Percentiles rank a stretch among this genome's conserved stretches.
These are phyloP conservation scores for Xylaria telfairii DNA, from an alignment of 495 filamentous ascomycete genomes.

Conservation along the genomic window DNA sequence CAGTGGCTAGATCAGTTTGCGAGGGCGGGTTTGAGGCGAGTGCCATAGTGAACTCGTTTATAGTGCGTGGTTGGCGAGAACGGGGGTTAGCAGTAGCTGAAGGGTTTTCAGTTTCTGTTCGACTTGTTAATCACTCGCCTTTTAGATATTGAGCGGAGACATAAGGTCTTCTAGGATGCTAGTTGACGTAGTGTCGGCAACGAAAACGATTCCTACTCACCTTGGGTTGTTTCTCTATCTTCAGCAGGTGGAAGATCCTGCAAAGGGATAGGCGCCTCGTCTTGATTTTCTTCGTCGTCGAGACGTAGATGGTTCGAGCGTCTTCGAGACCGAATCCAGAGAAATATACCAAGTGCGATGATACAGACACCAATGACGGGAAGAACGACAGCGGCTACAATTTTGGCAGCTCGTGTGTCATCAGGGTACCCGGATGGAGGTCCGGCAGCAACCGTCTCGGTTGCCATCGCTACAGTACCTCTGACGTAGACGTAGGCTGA, in stretches of 20 bases:
- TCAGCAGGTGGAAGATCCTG: neutral
- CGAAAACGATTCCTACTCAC: constrained; percentile 1
- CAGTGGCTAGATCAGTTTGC: constrained; percentile 1
- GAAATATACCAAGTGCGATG: neutral
- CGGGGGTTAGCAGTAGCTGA: neutral
- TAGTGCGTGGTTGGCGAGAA: neutral
- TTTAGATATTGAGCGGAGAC: neutral
- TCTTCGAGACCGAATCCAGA: neutral
- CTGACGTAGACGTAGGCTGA: neutral
- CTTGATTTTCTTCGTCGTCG: neutral
- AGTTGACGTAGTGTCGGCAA: neutral
- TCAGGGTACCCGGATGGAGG: neutral
- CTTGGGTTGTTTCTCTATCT: neutral
- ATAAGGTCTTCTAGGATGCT: neutral
- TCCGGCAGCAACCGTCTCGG: neutral
- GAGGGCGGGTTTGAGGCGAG: constrained; percentile 15
- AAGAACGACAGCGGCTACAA: neutral
- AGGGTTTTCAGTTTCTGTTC: neutral
- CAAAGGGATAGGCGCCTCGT: neutral
- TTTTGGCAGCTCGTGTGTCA: neutral
- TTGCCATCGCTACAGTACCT: neutral
- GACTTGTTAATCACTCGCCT: neutral
- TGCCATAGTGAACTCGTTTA: neutral
- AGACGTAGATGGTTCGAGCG: neutral
- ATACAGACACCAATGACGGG: neutral